Evolutionary conservation across 129 eudicot genomes (phyloP).

Genomic region (carrot (Daucus carota)): DH1_v3.0 NC_030384.2:35221001-35221500

Average conservation of each 20-base stretch:
- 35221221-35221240: background rate
- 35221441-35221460: background rate
- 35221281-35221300: background rate
- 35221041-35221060: conserved; percentile 29
- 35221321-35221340: background rate
- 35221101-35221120: conserved; percentile 6
- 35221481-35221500: conserved; percentile 28
- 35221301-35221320: background rate
- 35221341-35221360: background rate
- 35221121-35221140: background rate
- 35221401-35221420: conserved; percentile 22
- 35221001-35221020: conserved; percentile 10
- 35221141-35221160: background rate
- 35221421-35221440: background rate
- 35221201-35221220: background rate
- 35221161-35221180: background rate
- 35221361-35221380: background rate
- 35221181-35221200: background rate
- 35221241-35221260: background rate
- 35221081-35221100: conserved; percentile 38
- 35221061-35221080: conserved; percentile 22
- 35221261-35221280: background rate
- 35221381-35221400: conserved; percentile 10
- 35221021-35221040: conserved; percentile 11
- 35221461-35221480: conserved; percentile 8